These are phyloP conservation scores for Fusarium scirpi DNA, from an alignment of 2,329 filamentous ascomycete genomes.

Conservation along the genomic window DNA sequence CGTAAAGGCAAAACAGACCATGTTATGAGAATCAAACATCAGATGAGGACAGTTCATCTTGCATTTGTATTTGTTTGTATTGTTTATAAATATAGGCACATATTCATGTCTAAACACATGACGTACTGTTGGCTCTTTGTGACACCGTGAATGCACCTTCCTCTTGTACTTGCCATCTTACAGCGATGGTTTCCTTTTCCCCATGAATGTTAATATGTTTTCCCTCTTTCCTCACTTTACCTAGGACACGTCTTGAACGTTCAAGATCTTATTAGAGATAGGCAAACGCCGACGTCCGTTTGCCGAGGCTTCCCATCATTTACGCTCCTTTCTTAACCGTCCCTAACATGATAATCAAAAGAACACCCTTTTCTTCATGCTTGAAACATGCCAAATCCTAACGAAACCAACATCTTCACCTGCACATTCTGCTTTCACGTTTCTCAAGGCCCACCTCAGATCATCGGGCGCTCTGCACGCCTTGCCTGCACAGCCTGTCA, in stretches of 20 bases:
- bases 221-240: background rate
- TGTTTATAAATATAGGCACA: constrained; percentile 13
- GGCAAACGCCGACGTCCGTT: background rate
- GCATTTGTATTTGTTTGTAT: constrained; percentile 26
- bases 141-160: background rate
- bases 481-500: constrained; percentile 64
- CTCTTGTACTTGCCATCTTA: constrained; percentile 6
- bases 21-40: constrained; percentile 43
- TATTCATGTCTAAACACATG: background rate
- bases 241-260: background rate
- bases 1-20: constrained; percentile 44
- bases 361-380: background rate
- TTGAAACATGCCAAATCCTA: constrained; percentile 24
- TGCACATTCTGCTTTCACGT: constrained; percentile 68
- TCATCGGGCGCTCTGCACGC: constrained; percentile 61
- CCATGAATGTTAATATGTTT: background rate
- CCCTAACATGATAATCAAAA: constrained; percentile 1
- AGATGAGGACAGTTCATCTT: constrained; percentile 37
- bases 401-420: constrained; percentile 55
- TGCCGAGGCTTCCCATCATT: background rate
- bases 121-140: background rate
- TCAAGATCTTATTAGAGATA: no score
- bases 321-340: constrained; percentile 14
- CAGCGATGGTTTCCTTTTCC: no score
- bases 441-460: constrained; percentile 51